These are phyloP conservation scores for Bocquillonia castaneifolia DNA, from an alignment of 441 rosid genomes.

Conservation along the genomic window DNA sequence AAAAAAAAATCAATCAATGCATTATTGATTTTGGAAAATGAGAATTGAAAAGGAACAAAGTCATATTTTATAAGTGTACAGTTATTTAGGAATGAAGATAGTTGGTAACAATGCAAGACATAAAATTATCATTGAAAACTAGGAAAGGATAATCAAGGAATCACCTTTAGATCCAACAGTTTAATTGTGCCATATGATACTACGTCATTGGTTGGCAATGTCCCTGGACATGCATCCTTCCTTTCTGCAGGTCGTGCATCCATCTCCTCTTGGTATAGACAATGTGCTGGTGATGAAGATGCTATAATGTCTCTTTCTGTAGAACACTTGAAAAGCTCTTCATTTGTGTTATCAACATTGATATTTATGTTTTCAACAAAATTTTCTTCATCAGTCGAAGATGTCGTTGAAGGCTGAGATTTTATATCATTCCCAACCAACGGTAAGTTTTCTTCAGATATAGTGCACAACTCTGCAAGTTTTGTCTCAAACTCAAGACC, in stretches of 20 bases:
- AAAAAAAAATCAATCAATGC: too few species aligned
- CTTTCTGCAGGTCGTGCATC: slow-evolving; percentile 23
- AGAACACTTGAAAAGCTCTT: slow-evolving; percentile 29
- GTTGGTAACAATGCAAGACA: not conserved
- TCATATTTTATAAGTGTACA: too few species aligned
- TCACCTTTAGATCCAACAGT: slow-evolving; percentile 38
- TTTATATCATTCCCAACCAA: slow-evolving; percentile 29
- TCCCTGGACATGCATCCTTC: slow-evolving; percentile 25
- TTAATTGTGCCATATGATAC: slow-evolving; percentile 29
- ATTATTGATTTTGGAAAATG: too few species aligned
- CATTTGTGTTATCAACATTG: slow-evolving; percentile 30
- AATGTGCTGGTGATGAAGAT: slow-evolving; percentile 28
- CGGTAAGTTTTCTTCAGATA: slow-evolving; percentile 31
- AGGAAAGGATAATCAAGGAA: slow-evolving; percentile 6
- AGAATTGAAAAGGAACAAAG: too few species aligned
- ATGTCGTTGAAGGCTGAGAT: slow-evolving; percentile 27
- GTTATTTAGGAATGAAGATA: too few species aligned
- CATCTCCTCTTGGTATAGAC: slow-evolving; percentile 27
- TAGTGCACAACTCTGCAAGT: slow-evolving; percentile 37
- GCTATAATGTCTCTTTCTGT: slow-evolving; percentile 27
- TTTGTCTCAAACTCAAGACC: slow-evolving; percentile 50
- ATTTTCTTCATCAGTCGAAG: slow-evolving; percentile 29
- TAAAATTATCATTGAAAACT: not conserved
- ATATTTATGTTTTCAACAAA: slow-evolving; percentile 32
- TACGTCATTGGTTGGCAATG: slow-evolving; percentile 21